Evolutionary conservation across 441 rosid species (phyloP).

Genomic region (Raphanus hybrid): DNA sequence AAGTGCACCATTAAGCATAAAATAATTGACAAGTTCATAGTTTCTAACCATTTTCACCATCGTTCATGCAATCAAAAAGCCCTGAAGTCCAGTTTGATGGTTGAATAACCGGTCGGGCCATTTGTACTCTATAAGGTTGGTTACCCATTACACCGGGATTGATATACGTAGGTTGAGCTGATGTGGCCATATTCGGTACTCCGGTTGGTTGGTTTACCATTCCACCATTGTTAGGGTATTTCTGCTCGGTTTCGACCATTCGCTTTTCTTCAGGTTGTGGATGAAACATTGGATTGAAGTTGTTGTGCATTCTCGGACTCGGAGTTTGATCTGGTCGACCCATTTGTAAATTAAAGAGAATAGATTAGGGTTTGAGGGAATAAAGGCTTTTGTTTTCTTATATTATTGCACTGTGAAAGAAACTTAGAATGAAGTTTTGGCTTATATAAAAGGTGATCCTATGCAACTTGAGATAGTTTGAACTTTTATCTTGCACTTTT

Average conservation of each 20-base stretch:
- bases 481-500: constrained; percentile 17
- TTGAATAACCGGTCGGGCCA: constrained; percentile 19
- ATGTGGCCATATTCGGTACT: constrained; percentile 21
- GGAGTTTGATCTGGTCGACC: constrained; percentile 28
- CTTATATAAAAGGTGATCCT: constrained; percentile 22
- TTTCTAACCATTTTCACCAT: constrained; percentile 46
- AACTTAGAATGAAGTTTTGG: constrained; percentile 13
- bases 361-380: neutral
- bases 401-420: neutral
- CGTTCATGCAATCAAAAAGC: constrained; percentile 72
- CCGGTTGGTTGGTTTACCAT: constrained; percentile 23
- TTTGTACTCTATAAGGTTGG: neutral
- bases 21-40: neutral
- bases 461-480: constrained; percentile 32
- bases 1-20: neutral
- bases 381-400: neutral
- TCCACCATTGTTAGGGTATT: constrained; percentile 24
- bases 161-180: constrained; percentile 3
- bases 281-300: constrained; percentile 22
- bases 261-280: constrained; percentile 14
- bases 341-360: constrained; percentile 27
- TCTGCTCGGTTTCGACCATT: constrained; percentile 13
- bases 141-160: neutral
- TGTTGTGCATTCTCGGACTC: constrained; percentile 35
- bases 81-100: constrained; percentile 56